Percentiles rank a stretch among this genome's conserved stretches.
phyloP scores from a whole-genome alignment of 192 early-diverging fungal genomes.

The Dissophora ornata region DNA sequence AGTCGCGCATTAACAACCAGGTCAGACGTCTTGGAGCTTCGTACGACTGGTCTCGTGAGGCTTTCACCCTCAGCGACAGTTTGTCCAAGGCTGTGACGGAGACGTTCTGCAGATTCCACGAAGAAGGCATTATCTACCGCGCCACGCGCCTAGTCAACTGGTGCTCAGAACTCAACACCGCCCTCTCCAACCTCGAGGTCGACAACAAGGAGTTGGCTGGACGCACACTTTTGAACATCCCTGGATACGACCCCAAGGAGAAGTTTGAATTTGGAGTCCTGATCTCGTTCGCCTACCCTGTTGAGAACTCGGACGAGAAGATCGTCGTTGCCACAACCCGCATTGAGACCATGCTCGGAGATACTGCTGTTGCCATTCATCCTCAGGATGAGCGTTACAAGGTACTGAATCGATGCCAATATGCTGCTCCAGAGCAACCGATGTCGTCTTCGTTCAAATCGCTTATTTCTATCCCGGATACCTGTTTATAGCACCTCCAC shows the following conservation, averaged over 20 bases:
- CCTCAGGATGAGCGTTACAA: slow-evolving; percentile 93
- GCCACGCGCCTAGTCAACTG: slow-evolving; percentile 98
- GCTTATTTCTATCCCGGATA: slow-evolving; percentile 1
- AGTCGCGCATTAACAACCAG: slow-evolving; percentile 86
- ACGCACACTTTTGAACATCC: slow-evolving; percentile 85
- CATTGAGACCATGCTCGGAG: slow-evolving; percentile 99
- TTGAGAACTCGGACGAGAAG: slow-evolving; percentile 87
- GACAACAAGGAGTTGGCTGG: slow-evolving; percentile 91
- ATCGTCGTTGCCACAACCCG: slow-evolving; percentile 98
- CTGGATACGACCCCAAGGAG: slow-evolving; percentile 92
- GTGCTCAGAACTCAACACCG: slow-evolving; percentile 96
- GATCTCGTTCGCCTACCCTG: slow-evolving; percentile 92
- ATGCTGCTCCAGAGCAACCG: too few species aligned
- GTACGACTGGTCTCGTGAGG: slow-evolving; percentile 91
- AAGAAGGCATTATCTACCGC: slow-evolving; percentile 96
- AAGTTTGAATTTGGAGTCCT: slow-evolving; percentile 99
- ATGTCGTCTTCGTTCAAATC: too few species aligned
- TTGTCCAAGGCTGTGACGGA: slow-evolving; percentile 88
- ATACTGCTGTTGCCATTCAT: slow-evolving; percentile 96
- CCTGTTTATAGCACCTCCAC: slow-evolving; percentile 74
- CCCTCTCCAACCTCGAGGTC: slow-evolving; percentile 97
- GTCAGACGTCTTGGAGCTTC: slow-evolving; percentile 90
- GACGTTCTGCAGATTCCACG: slow-evolving; percentile 93
- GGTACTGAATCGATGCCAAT: slow-evolving; percentile 25
- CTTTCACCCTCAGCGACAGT: slow-evolving; percentile 93